Percentiles rank a stretch among this genome's conserved stretches.
Conservation (phyloP, 305 asterid species). For the Rubia peregrina region DNA sequence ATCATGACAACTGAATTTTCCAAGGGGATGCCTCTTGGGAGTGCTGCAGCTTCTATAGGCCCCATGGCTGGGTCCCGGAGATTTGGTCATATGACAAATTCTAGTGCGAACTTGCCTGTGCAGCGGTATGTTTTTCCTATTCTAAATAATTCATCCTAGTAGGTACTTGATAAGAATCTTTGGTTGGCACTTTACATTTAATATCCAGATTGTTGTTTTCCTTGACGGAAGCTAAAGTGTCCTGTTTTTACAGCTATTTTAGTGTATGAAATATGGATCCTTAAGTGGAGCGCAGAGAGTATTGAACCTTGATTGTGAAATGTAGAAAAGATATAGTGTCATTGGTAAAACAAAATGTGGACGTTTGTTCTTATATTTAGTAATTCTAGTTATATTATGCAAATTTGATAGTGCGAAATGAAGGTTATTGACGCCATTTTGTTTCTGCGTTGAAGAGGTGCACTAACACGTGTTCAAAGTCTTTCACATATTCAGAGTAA, state of each 20-base stretch:
- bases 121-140: slow-evolving; percentile 40
- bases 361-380: background rate
- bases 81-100: slow-evolving; percentile 42
- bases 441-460: too few species aligned
- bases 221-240: background rate
- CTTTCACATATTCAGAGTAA: too few species aligned
- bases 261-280: too few species aligned
- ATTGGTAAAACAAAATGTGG: background rate
- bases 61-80: slow-evolving; percentile 46
- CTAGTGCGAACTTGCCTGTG: slow-evolving; percentile 31
- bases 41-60: slow-evolving; percentile 40
- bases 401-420: too few species aligned
- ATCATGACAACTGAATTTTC: slow-evolving; percentile 56
- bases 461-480: too few species aligned
- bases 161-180: background rate
- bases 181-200: background rate
- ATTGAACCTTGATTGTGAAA: background rate
- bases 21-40: slow-evolving; percentile 60
- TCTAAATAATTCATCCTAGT: background rate
- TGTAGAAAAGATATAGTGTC: too few species aligned
- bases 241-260: background rate
- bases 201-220: background rate
- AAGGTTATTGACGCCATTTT: too few species aligned
- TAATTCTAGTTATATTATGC: background rate
- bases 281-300: too few species aligned